Base-by-base conservation (phyloP, 2,329 filamentous ascomycete species). In the Aspergillus puulaauensis region DNA sequence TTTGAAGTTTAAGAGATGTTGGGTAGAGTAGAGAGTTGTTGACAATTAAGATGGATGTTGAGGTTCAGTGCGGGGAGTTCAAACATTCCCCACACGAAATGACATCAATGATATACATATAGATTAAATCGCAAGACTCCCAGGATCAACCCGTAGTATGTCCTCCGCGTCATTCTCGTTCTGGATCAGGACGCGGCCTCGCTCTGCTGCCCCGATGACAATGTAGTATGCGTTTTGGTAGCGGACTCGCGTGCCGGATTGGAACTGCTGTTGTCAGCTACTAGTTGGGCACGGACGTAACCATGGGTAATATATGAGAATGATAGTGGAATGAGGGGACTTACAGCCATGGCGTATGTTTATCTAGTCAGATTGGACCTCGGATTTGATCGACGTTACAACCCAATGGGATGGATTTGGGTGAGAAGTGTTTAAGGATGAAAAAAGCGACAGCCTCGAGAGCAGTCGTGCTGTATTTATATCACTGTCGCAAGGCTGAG, bases 101-200 rank as follows among this genome's bases (percentile, higher is more conserved):
- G 27, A 31, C 27, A 31, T 31, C 27, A 31, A 31, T 11, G 27
- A 31, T 27, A 1, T 27, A 27, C 24, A 31, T 31, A 15, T n/a
- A 12, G 14, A n/a, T 24, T 31, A 46, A 11, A 46, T 12, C 5
- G 27, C 35, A 31, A 53, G 46, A 19, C 5, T 33, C 31, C 6
- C 31, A 41, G 44, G 27, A 17, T 46, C 41, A 19, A 53, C 41
- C 27, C 41, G 35, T 9, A 39, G 6, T n/a, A 53, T 46, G 19
- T 53, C 51, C 27, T 53, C 50, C 12, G 51, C 51, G 9, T 52
- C 8, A 19, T 31, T 17, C 15, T 53, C 21, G 6, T 53, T 53
- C 51, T 53, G 51, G 33, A 53, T 53, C 19, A 53, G 31, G 19
- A 53, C 19, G 27, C 43, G 41, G 14, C 51, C 51, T 21, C 41